phyloP scores from a whole-genome alignment of 176 grass and related monocot genomes.

The Pontederia paniculata region DNA sequence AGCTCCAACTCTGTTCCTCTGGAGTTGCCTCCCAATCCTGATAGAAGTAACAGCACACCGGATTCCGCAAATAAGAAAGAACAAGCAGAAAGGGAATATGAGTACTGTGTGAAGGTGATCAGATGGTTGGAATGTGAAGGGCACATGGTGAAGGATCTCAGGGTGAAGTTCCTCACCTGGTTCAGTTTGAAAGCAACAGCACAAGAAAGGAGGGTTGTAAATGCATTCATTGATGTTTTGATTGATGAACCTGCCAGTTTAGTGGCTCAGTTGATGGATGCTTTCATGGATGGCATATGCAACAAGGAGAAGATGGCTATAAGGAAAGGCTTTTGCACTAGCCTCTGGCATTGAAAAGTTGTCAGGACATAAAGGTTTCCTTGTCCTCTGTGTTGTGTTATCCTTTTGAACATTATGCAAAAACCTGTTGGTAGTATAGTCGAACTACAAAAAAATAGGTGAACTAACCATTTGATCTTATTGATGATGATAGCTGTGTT shows the following conservation, averaged over 20 bases:
- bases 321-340: conserved; percentile 34
- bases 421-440: too few species aligned
- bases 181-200: conserved; percentile 88
- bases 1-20: conserved; percentile 39
- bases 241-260: conserved; percentile 56
- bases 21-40: conserved; percentile 36
- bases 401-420: too few species aligned
- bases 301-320: conserved; percentile 43
- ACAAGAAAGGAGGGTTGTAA: conserved; percentile 66
- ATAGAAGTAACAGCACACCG: conserved; percentile 30
- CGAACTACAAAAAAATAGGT: too few species aligned
- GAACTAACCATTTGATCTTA: too few species aligned
- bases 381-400: too few species aligned
- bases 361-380: too few species aligned
- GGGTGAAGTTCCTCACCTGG: conserved; percentile 85
- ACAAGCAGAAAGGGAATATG: conserved; percentile 47
- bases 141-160: conserved; percentile 61
- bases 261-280: conserved; percentile 53
- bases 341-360: conserved; percentile 31
- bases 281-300: conserved; percentile 58
- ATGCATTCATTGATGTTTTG: conserved; percentile 57
- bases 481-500: too few species aligned
- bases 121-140: conserved; percentile 72
- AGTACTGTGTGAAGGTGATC: conserved; percentile 85
- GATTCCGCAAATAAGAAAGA: conserved; percentile 50